These are phyloP conservation scores for Russula sp. DNA, from an alignment of 768 basidiomycete genomes.

Conservation along the genomic window DNA sequence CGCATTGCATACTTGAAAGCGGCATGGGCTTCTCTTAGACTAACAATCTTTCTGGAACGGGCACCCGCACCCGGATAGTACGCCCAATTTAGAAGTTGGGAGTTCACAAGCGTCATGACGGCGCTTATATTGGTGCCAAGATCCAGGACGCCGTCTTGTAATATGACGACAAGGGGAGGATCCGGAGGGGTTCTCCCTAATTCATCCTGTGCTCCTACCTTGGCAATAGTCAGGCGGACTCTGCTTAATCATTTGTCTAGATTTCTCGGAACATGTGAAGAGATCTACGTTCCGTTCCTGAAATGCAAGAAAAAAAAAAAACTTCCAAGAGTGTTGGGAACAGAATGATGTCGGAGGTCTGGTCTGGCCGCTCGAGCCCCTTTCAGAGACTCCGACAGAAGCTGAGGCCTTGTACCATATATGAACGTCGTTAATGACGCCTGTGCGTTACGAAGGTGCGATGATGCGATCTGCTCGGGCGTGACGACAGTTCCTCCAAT, in stretches of 20 bases:
- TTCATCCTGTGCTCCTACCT: not conserved
- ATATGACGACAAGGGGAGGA: not conserved
- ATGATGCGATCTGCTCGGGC: too few relatives aligned
- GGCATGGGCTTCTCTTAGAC: not conserved
- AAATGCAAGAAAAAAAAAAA: not conserved
- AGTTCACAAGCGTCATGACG: not conserved
- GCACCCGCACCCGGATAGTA: not conserved
- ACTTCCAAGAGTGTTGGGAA: not conserved
- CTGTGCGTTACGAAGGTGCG: not conserved
- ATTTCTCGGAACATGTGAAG: constrained; percentile 7
- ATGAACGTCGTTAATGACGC: not conserved
- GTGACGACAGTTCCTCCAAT: not conserved
- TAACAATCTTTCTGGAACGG: not conserved
- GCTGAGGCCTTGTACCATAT: not conserved
- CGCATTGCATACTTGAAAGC: not conserved
- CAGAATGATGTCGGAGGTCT: not conserved
- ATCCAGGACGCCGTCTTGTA: constrained; percentile 5
- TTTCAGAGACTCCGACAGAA: not conserved
- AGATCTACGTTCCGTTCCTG: not conserved
- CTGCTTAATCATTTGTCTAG: not conserved
- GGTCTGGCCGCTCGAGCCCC: not conserved
- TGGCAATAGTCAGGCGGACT: not conserved
- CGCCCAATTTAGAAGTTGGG: not conserved
- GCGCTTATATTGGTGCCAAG: not conserved
- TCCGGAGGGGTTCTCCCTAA: not conserved